Evolutionary conservation across 192 early-diverging fungal species (phyloP).

Genomic region (Funneliformis mosseae): DNA sequence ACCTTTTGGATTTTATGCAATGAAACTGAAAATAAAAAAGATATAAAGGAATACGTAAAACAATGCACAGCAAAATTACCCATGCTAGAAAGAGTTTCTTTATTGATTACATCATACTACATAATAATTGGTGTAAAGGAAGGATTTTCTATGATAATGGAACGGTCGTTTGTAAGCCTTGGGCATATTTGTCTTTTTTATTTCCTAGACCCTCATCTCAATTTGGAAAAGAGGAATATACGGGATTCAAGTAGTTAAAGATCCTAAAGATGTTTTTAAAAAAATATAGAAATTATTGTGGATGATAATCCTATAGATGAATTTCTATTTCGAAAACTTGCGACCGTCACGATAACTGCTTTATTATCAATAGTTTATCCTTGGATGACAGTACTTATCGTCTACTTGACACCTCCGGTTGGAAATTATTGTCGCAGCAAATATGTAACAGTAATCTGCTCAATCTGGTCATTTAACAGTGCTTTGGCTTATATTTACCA

Average conservation of each 20-base stretch:
- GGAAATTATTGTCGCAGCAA: not conserved
- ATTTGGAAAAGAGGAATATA: not conserved
- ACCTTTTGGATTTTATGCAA: too few species aligned
- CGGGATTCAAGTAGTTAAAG: not conserved
- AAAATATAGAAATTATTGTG: not conserved
- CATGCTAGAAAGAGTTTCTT: not conserved
- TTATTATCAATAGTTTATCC: not conserved
- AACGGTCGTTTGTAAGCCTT: not conserved
- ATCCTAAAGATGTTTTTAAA: not conserved
- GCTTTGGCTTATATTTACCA: not conserved
- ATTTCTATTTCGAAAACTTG: not conserved
- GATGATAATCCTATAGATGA: not conserved
- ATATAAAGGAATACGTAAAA: not conserved
- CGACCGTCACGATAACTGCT: not conserved
- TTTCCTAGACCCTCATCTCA: not conserved
- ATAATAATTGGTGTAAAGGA: not conserved
- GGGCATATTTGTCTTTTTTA: not conserved
- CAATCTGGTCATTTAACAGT: not conserved
- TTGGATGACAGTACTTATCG: not conserved
- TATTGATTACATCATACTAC: not conserved
- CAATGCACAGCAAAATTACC: constrained; percentile 2
- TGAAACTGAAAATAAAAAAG: too few species aligned
- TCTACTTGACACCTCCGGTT: not conserved
- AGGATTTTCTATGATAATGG: not conserved
- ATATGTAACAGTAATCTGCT: not conserved